phyloP scores from a whole-genome alignment of 148 eudicot genomes.

The Rhododendron simsii region DNA sequence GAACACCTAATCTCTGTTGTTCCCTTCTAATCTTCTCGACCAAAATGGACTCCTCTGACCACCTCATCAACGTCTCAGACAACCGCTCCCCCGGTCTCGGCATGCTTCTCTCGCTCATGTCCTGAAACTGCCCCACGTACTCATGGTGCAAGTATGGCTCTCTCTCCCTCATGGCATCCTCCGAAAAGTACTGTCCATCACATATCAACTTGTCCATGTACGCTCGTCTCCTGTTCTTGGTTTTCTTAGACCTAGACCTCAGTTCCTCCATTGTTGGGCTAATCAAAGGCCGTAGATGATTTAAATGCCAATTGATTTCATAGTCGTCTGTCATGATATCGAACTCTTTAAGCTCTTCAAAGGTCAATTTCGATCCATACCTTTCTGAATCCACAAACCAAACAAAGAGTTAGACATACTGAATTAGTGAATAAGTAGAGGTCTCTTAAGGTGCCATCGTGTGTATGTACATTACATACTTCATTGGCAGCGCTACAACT shows the following conservation, averaged over 20 bases:
- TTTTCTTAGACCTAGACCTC: slow-evolving; percentile 49
- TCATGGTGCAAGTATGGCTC: slow-evolving; percentile 96
- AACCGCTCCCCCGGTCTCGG: slow-evolving; percentile 91
- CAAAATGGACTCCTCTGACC: slow-evolving; percentile 82
- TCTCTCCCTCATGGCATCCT: slow-evolving; percentile 97
- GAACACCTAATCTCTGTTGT: slow-evolving; percentile 91
- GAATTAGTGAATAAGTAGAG: not conserved
- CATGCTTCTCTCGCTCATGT: slow-evolving; percentile 78
- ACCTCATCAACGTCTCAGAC: slow-evolving; percentile 90
- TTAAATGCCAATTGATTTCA: slow-evolving; percentile 92
- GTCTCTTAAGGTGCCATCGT: not conserved
- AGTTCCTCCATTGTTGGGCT: slow-evolving; percentile 68
- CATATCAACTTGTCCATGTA: slow-evolving; percentile 74
- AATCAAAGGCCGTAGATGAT: slow-evolving; percentile 50
- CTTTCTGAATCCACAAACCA: slow-evolving; percentile 52
- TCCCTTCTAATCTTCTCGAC: slow-evolving; percentile 81
- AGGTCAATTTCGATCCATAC: slow-evolving; percentile 64
- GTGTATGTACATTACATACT: not conserved
- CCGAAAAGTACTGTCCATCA: slow-evolving; percentile 82
- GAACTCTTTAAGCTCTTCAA: slow-evolving; percentile 71
- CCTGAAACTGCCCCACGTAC: slow-evolving; percentile 85
- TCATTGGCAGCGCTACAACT: not conserved
- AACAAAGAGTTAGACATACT: not conserved
- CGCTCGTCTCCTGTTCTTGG: slow-evolving; percentile 84
- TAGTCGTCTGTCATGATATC: slow-evolving; percentile 66